A percentile compares a stretch with the other conserved stretches of the same genome.
Evolutionary conservation across 2,329 filamentous ascomycete species (phyloP).

Genomic region (Curvularia sp.): DNA sequence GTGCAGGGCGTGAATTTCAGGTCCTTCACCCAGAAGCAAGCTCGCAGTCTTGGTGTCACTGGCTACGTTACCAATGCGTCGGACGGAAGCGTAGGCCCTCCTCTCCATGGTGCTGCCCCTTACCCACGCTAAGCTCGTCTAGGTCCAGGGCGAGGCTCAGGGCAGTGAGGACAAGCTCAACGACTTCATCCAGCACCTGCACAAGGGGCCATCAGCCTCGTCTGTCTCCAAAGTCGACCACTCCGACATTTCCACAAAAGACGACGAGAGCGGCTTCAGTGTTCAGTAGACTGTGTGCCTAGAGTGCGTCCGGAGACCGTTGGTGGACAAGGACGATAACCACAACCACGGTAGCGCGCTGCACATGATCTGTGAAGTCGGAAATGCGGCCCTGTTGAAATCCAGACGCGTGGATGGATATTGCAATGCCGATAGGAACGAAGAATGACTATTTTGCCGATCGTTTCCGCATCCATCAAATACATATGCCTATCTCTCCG

Average conservation of each 20-base stretch:
- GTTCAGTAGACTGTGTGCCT: slow-evolving; percentile 26
- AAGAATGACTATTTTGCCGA: not conserved
- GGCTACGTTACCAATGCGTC: slow-evolving; percentile 57
- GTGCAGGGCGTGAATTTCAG: slow-evolving; percentile 63
- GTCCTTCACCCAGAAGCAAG: slow-evolving; percentile 55
- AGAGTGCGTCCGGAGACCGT: not conserved
- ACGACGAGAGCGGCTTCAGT: slow-evolving; percentile 71
- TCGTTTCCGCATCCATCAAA: not conserved
- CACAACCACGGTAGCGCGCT: not conserved
- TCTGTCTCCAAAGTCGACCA: slow-evolving; percentile 77
- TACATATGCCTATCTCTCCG: not conserved
- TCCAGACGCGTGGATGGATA: not conserved
- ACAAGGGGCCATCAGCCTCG: slow-evolving; percentile 75
- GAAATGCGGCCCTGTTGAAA: not conserved
- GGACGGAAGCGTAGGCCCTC: slow-evolving; percentile 53
- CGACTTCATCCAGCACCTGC: slow-evolving; percentile 75
- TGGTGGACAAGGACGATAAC: not conserved
- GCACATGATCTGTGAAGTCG: not conserved
- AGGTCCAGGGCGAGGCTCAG: slow-evolving; percentile 93
- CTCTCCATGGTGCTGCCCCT: not conserved
- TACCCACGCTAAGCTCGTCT: slow-evolving; percentile 18
- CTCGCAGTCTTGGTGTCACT: slow-evolving; percentile 54
- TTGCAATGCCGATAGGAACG: not conserved
- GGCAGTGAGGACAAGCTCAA: slow-evolving; percentile 70
- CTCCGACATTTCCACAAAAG: slow-evolving; percentile 68